phyloP scores from a whole-genome alignment of 306 rosid species.

The Vigna mungo region DNA sequence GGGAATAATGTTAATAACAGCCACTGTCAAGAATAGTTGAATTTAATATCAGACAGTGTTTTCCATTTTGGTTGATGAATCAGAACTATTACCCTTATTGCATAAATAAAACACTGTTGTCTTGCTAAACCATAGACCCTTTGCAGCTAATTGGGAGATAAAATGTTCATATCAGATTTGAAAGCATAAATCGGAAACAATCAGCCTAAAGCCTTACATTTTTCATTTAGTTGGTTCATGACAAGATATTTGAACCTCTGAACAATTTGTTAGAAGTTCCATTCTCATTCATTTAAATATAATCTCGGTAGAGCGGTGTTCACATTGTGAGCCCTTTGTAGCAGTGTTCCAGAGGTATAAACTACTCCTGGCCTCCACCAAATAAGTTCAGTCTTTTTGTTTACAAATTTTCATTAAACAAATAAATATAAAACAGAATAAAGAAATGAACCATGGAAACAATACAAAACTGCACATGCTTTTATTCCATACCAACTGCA shows the following conservation, averaged over 20 bases:
- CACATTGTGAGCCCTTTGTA: neutral
- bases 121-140: slow-evolving; percentile 16
- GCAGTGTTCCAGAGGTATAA: neutral
- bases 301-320: slow-evolving; percentile 15
- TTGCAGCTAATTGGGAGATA: slow-evolving; percentile 16
- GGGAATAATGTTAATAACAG: neutral
- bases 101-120: neutral
- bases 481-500: slow-evolving; percentile 2
- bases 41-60: neutral
- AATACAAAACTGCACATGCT: slow-evolving; percentile 38
- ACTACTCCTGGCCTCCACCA: neutral
- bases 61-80: slow-evolving; percentile 2
- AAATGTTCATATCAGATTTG: slow-evolving; percentile 12
- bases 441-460: neutral
- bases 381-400: slow-evolving; percentile 11
- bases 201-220: neutral
- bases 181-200: slow-evolving; percentile 15
- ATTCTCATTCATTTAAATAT: slow-evolving; percentile 1
- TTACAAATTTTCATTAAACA: slow-evolving; percentile 22
- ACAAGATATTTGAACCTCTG: neutral
- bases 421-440: neutral
- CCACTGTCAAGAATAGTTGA: slow-evolving; percentile 21
- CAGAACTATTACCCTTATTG: neutral
- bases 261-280: slow-evolving; percentile 9
- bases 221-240: slow-evolving; percentile 11